Conservation (phyloP, 2,329 filamentous ascomycete species). For the Venturia aucupariae region DNA sequence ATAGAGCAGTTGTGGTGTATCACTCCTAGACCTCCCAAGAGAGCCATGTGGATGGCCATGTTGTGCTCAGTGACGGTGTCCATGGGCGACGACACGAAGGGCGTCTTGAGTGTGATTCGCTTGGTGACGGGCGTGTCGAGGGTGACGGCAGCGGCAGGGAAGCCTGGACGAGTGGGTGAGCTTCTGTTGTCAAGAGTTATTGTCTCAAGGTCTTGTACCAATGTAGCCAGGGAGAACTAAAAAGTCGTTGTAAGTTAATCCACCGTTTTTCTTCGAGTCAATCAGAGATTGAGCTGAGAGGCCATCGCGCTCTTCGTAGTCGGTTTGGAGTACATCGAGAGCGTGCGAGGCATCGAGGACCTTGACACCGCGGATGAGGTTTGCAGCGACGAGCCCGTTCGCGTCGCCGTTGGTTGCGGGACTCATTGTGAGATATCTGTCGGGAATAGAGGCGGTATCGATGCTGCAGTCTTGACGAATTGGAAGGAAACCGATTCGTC, state of each 20-base stretch:
- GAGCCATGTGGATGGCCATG: conserved; percentile 97
- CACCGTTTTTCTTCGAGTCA: conserved; percentile 84
- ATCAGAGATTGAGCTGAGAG: conserved; percentile 79
- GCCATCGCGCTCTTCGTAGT: conserved; percentile 75
- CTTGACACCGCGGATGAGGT: conserved; percentile 30
- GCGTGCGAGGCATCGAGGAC: conserved; percentile 67
- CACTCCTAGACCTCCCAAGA: conserved; percentile 81
- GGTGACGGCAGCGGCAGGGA: conserved; percentile 78
- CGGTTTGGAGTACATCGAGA: conserved; percentile 64
- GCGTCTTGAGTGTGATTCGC: conserved; percentile 90
- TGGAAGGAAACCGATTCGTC: conserved; percentile 38
- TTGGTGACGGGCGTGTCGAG: conserved; percentile 92
- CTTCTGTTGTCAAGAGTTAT: conserved; percentile 15
- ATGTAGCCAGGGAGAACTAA: conserved; percentile 94
- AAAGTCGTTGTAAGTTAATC: conserved; percentile 98
- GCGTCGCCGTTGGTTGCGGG: conserved; percentile 59
- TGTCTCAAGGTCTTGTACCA: conserved; percentile 39
- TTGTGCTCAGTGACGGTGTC: conserved; percentile 99
- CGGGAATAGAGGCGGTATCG: neutral
- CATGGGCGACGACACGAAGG: conserved; percentile 97
- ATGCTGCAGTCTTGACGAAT: conserved; percentile 9
- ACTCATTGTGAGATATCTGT: conserved; percentile 41
- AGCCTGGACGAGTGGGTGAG: conserved; percentile 43
- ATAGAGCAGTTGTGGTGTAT: conserved; percentile 99
- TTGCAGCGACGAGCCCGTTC: conserved; percentile 18